Percentiles rank a stretch among this genome's conserved stretches.
Evolutionary conservation across 495 filamentous ascomycete species (phyloP).

Genomic region (Neurospora sp.): DNA sequence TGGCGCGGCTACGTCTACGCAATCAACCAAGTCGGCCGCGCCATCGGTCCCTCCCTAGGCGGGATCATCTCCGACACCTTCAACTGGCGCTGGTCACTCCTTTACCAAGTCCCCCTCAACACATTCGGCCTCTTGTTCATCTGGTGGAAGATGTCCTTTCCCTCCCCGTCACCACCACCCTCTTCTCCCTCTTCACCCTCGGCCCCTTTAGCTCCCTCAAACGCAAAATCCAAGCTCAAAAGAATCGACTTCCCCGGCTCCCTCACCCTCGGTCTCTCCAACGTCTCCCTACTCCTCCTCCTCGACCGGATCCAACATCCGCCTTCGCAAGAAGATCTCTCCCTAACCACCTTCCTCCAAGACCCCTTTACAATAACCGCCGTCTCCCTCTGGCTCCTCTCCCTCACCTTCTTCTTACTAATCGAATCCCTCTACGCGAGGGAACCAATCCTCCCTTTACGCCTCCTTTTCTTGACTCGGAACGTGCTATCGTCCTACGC

Average conservation of each 20-base stretch:
- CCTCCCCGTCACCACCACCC: background rate
- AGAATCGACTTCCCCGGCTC: conserved; percentile 13
- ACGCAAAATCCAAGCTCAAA: conserved; percentile 1
- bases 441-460: conserved; percentile 7
- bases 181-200: background rate
- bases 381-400: conserved; percentile 4
- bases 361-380: background rate
- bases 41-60: conserved; percentile 8
- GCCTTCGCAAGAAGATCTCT: background rate
- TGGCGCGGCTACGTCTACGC: conserved; percentile 13
- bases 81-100: conserved; percentile 11
- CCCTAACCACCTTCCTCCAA: background rate
- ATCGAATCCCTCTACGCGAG: conserved; percentile 4
- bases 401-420: background rate
- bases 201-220: background rate
- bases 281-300: conserved; percentile 7
- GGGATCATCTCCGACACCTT: conserved; percentile 4
- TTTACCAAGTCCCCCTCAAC: conserved; percentile 10
- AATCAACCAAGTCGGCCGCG: conserved; percentile 10
- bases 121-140: conserved; percentile 3
- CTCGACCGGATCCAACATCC: conserved; percentile 3
- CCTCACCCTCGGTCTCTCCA: conserved; percentile 3
- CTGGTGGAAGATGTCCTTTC: conserved; percentile 10
- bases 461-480: background rate
- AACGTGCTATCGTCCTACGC: conserved; percentile 6